Conservation (phyloP, 805 yeast genomes). For the Saccharomycopsis selenospora region DNA sequence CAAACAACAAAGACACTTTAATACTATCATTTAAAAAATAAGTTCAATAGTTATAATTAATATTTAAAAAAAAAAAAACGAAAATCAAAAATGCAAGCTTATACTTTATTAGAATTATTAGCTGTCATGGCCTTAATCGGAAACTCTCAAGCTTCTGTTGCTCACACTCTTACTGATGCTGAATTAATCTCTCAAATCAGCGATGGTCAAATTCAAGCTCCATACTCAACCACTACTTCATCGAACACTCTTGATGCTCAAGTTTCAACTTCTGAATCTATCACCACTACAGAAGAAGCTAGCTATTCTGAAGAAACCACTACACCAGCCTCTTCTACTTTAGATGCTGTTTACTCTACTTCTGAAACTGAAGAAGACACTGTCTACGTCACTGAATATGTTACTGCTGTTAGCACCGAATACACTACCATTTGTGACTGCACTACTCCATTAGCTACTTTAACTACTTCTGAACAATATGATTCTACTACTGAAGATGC, state of each 20-base stretch:
- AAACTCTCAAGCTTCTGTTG: conserved; percentile 14
- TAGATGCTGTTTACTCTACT: conserved; percentile 10
- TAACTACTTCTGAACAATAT: neutral
- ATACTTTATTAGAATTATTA: conserved; percentile 12
- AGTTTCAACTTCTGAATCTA: conserved; percentile 5
- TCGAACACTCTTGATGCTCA: conserved; percentile 12
- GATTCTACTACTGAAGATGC: conserved; percentile 1
- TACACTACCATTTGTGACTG: conserved; percentile 14
- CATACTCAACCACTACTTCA: conserved; percentile 15
- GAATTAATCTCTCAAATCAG: conserved; percentile 17
- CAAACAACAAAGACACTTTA: too few species aligned
- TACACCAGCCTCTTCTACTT: conserved; percentile 3
- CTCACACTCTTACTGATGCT: conserved; percentile 14
- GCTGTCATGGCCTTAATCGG: conserved; percentile 15
- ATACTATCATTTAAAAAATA: too few species aligned
- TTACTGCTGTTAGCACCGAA: conserved; percentile 19
- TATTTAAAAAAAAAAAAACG: too few species aligned
- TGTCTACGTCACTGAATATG: conserved; percentile 19
- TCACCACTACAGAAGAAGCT: neutral
- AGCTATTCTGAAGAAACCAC: neutral
- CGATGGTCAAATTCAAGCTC: conserved; percentile 22
- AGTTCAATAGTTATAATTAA: too few species aligned
- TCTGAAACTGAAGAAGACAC: conserved; percentile 13
- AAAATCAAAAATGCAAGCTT: conserved; percentile 15
- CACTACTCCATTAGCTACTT: conserved; percentile 2